These are phyloP conservation scores for Myriosclerotinia scirpicola DNA, from an alignment of 2,329 filamentous ascomycete species.

Conservation along the genomic window DNA sequence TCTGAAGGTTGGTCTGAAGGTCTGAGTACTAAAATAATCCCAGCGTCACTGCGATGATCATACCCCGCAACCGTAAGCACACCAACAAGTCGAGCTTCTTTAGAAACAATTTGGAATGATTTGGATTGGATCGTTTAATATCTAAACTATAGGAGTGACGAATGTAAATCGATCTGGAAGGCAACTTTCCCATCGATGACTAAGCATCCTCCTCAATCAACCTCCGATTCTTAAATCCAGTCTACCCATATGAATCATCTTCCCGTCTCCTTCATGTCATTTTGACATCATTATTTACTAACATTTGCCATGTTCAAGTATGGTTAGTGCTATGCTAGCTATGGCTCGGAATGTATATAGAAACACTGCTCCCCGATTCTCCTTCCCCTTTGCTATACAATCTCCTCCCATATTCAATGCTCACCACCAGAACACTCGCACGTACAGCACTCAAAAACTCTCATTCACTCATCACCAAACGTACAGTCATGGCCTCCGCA, in stretches of 20 bases:
- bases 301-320: background rate
- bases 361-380: background rate
- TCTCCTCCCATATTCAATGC: background rate
- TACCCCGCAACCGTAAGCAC: background rate
- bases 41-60: background rate
- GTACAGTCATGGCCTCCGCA: constrained; percentile 25
- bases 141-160: background rate
- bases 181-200: background rate
- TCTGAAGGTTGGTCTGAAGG: too few species aligned
- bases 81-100: constrained; percentile 1
- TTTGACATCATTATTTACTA: background rate
- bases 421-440: background rate
- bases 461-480: background rate
- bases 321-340: background rate
- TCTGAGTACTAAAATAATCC: too few species aligned
- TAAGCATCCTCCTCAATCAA: background rate
- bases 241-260: background rate
- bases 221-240: too few species aligned
- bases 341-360: background rate
- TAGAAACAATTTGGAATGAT: too few species aligned
- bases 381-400: background rate
- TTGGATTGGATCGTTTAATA: background rate
- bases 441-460: background rate
- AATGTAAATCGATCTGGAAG: background rate
- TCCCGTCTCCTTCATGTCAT: background rate